These are phyloP conservation scores for Dactylonectria estremocensis DNA, from an alignment of 2,329 filamentous ascomycete species.

Conservation along the genomic window DNA sequence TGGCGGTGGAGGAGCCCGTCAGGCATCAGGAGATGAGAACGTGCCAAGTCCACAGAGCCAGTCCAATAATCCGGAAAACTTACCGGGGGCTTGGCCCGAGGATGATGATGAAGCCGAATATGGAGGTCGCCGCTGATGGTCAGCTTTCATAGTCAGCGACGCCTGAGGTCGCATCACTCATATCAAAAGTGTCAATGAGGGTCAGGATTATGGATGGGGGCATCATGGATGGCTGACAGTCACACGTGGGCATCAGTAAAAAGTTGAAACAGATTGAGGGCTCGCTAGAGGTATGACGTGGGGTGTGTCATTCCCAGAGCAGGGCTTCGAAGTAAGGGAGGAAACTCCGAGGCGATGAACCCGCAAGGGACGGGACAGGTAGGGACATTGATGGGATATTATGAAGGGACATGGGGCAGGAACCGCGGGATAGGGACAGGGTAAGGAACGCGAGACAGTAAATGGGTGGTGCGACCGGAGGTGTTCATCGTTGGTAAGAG, in stretches of 20 bases:
- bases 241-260: constrained; percentile 8
- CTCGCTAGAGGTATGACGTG: constrained; percentile 16
- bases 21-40: constrained; percentile 23
- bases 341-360: constrained; percentile 14
- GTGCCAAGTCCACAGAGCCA: constrained; percentile 15
- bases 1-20: not conserved
- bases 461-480: constrained; percentile 17
- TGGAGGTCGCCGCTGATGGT: constrained; percentile 28
- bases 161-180: not conserved
- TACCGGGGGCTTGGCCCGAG: constrained; percentile 57
- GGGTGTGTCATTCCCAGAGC: constrained; percentile 13
- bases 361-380: constrained; percentile 3
- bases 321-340: constrained; percentile 1
- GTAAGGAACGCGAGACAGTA: constrained; percentile 23
- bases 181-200: constrained; percentile 3
- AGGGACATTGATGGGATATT: constrained; percentile 9
- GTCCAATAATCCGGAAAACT: constrained; percentile 28
- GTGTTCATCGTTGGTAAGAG: constrained; percentile 12
- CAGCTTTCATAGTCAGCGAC: constrained; percentile 2
- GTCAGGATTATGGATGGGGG: constrained; percentile 2
- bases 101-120: constrained; percentile 35
- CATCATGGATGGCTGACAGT: constrained; percentile 7
- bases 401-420: constrained; percentile 1
- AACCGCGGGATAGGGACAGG: constrained; percentile 11
- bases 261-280: constrained; percentile 18